These are phyloP conservation scores for Penicillium sp. DNA, from an alignment of 2,329 filamentous ascomycete species.

Conservation along the genomic window DNA sequence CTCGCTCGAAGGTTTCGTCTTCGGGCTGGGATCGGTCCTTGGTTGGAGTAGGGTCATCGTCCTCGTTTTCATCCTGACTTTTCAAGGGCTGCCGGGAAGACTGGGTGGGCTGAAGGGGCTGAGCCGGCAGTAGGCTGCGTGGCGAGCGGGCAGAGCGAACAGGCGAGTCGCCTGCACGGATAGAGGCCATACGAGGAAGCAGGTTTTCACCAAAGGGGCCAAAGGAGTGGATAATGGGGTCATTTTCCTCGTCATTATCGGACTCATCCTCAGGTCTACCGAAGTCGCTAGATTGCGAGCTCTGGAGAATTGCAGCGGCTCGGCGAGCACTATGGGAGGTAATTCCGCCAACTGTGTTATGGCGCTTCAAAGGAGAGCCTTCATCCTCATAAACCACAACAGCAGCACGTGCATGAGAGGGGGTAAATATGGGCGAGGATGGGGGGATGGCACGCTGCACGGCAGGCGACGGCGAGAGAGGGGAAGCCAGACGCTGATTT, in stretches of 20 bases:
- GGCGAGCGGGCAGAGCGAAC: slow-evolving; percentile 40
- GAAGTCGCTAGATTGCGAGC: slow-evolving; percentile 34
- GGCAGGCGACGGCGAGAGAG: slow-evolving; percentile 66
- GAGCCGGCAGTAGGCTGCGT: slow-evolving; percentile 26
- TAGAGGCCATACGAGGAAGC: slow-evolving; percentile 73
- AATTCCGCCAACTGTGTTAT: slow-evolving; percentile 23
- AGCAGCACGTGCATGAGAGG: slow-evolving; percentile 43
- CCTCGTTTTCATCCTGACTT: slow-evolving; percentile 18
- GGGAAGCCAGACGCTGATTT: slow-evolving; percentile 63
- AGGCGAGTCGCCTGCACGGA: slow-evolving; percentile 64
- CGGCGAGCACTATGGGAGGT: slow-evolving; percentile 33
- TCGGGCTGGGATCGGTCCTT: slow-evolving; percentile 20
- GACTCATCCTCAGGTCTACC: slow-evolving; percentile 60
- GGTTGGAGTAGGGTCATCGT: slow-evolving; percentile 3
- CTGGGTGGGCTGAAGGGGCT: slow-evolving; percentile 34
- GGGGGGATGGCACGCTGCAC: slow-evolving; percentile 44
- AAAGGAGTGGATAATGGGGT: slow-evolving; percentile 87
- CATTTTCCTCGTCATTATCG: slow-evolving; percentile 87
- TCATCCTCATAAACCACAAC: slow-evolving; percentile 70
- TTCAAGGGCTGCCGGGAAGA: slow-evolving; percentile 29
- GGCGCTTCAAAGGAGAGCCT: slow-evolving; percentile 51
- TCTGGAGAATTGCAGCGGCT: slow-evolving; percentile 32
- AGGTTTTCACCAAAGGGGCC: slow-evolving; percentile 84
- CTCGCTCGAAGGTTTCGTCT: slow-evolving; percentile 31
- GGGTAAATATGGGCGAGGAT: slow-evolving; percentile 42